Base-by-base conservation (phyloP, 164 flowering plant species). In the Taxillus chinensis region DNA sequence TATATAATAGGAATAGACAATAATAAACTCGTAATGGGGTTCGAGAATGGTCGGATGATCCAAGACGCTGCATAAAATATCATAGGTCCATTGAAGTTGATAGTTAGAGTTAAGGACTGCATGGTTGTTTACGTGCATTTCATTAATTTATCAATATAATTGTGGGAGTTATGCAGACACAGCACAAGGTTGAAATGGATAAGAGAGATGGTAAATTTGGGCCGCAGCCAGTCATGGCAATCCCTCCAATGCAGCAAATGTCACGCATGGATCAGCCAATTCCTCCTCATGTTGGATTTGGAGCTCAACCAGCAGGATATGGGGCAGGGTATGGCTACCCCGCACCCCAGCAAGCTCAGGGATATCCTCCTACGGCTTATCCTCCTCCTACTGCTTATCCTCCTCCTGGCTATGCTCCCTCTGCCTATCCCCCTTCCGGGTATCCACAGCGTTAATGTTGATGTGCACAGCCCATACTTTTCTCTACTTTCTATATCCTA, bases 151-250 rank as follows among this genome's bases (percentile, higher is more conserved):
- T 53, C 45, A 5, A 11, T 38, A 14, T 50, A 2, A 62, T 3
- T 42, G 52, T 8, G 53, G 64, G 55, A 50, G 27, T 39, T 38
- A 57, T 71, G 72, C 83, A 83, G 86, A 84, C 86, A 10, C 90
- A 82, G 38, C 90, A 85, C 79, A 84, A 84, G 73, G 15, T 82
- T 58, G 90, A 82, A 68, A 70, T 85, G 85, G 86, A 82, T 56
- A 84, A 81, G 66, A 67, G 86, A 67, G 90, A 82, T 58, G 90
- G 86, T 16, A 68, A 58, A 38, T 72, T 78, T 67, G 82, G 79
- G 9, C 72, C 74, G 11, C 77, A 61, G 16, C 62, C 71, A 41
- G 74, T 67, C 46, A 85, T 85, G 86, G 64, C 73, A 41, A 78
- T 78, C 52, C 86, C 89, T 10, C 79, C 82, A n/a, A 17, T 63